Percentiles rank a stretch among this genome's conserved stretches.
These are phyloP conservation scores for Epichloe festucae DNA, from an alignment of 2,329 filamentous ascomycete genomes.

Conservation along the genomic window DNA sequence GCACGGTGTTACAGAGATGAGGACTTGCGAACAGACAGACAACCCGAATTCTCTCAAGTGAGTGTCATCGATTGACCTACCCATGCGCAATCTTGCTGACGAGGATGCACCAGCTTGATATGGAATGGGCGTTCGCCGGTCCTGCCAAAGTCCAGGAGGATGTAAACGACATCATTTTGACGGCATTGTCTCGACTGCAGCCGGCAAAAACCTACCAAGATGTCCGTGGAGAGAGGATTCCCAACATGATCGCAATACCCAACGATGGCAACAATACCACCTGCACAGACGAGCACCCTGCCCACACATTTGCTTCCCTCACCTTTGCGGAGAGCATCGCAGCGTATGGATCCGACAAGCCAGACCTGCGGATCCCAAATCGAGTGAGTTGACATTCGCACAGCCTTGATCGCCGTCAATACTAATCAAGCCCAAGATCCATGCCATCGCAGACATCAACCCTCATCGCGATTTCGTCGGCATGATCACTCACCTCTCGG, in stretches of 20 bases:
- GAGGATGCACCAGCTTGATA: slow-evolving; percentile 50
- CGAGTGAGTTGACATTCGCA: slow-evolving; percentile 31
- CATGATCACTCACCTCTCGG: slow-evolving; percentile 58
- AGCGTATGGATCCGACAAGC: slow-evolving; percentile 79
- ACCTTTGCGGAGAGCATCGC: slow-evolving; percentile 48
- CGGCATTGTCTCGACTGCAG: slow-evolving; percentile 14
- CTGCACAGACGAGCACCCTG: slow-evolving; percentile 9
- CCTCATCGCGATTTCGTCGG: slow-evolving; percentile 48
- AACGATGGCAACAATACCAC: neutral
- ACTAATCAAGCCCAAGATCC: slow-evolving; percentile 36
- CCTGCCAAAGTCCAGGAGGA: slow-evolving; percentile 25
- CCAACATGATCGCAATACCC: slow-evolving; percentile 17
- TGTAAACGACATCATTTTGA: slow-evolving; percentile 22
- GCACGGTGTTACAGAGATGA: slow-evolving; percentile 93
- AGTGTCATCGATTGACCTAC: neutral
- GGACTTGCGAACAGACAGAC: slow-evolving; percentile 79
- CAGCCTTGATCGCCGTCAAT: neutral
- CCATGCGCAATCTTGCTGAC: neutral
- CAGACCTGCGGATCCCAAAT: slow-evolving; percentile 66
- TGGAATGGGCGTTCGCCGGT: slow-evolving; percentile 81
- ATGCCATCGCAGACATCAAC: slow-evolving; percentile 45
- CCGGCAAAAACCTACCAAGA: slow-evolving; percentile 48
- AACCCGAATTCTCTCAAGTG: slow-evolving; percentile 92
- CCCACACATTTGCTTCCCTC: slow-evolving; percentile 21
- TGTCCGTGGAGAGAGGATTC: slow-evolving; percentile 27